Base-by-base conservation (phyloP, 306 rosid species). In the Cucurbita pepo region DNA sequence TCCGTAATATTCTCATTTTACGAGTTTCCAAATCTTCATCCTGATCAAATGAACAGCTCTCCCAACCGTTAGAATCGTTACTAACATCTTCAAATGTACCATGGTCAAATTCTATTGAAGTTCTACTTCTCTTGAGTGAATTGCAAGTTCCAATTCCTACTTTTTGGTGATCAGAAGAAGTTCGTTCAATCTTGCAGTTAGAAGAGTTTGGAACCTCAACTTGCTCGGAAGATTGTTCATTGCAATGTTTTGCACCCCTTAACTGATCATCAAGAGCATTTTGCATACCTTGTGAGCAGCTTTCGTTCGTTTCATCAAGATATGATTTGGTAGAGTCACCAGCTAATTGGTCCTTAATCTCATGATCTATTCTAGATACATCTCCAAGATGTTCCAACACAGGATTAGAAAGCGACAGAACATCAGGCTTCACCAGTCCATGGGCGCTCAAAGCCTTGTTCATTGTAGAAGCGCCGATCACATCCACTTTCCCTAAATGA, bases 21-120 rank as follows among this genome's bases (percentile, higher is more conserved):
- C 70, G 75, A 62, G 61, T 73, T 54, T 61, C 76, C 61, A 21
- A 75, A 60, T 51, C 55, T 61, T 62, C 78, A 71, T 53, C 69
- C 48, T 84, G 84, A 65, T 44, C 79, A 58, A 72, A 60, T 81
- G 66, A 82, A 69, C 75, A 41, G 62, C 71, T 74, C 55, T 81
- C 80, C 36, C 34, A 53, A 43, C 47, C 60, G 41, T 78, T 61
- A 41, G 74, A 76, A 76, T 50, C 76, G 75, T 57, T 73, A 50
- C 57, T 76, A 30, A 75, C 85, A 77, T 56, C 52, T 64, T 53
- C 59, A 72, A 38, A 73, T 56, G 54, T 65, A 69, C 11, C 37
- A n/a, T 62, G 80, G 76, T 53, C 79, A 7, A 71, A 58, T 25
- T 81, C 86, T 74, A 61, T 79, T 6, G 82, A 82, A 75, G 72